These are phyloP conservation scores for Penicillium roqueforti DNA, from an alignment of 495 filamentous ascomycete species.

Conservation along the genomic window DNA sequence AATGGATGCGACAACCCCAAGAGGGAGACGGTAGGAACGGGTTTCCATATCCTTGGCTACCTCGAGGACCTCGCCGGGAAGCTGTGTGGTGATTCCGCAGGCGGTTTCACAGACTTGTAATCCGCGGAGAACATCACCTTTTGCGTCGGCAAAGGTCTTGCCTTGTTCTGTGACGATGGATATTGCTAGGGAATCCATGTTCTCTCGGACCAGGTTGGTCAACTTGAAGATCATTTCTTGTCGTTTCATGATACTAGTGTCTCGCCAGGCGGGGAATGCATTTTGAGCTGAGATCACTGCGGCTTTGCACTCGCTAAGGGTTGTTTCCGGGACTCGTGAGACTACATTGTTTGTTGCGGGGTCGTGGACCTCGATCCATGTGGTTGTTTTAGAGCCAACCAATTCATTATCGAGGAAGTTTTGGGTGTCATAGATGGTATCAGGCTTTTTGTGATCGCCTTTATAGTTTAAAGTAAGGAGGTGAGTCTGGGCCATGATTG, in stretches of 20 bases:
- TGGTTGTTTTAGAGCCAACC: slow-evolving; percentile 64
- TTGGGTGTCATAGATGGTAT: neutral
- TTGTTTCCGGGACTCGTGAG: slow-evolving; percentile 92
- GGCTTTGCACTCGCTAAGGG: slow-evolving; percentile 79
- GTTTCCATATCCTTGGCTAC: slow-evolving; percentile 99
- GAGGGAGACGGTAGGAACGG: slow-evolving; percentile 81
- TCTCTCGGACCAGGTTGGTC: slow-evolving; percentile 77
- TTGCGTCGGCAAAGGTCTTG: slow-evolving; percentile 95
- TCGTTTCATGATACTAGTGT: slow-evolving; percentile 76
- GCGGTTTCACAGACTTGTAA: slow-evolving; percentile 96
- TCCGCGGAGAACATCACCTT: slow-evolving; percentile 89
- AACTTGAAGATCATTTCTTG: slow-evolving; percentile 99
- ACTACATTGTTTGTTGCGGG: slow-evolving; percentile 97
- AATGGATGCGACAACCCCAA: slow-evolving; percentile 93
- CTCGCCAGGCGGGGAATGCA: slow-evolving; percentile 84
- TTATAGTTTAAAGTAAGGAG: neutral
- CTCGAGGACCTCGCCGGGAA: slow-evolving; percentile 91
- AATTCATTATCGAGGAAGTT: slow-evolving; percentile 94
- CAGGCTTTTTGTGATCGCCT: neutral
- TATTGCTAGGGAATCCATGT: slow-evolving; percentile 93
- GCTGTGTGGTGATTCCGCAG: slow-evolving; percentile 87
- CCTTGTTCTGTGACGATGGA: slow-evolving; percentile 97
- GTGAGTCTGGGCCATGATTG: neutral
- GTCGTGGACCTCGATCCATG: slow-evolving; percentile 90
- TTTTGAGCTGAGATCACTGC: slow-evolving; percentile 82